Evolutionary conservation across 2,329 filamentous ascomycete species (phyloP), one percentile per base, ranked within the genome.

Genomic region (Neonectria sp.): DNA sequence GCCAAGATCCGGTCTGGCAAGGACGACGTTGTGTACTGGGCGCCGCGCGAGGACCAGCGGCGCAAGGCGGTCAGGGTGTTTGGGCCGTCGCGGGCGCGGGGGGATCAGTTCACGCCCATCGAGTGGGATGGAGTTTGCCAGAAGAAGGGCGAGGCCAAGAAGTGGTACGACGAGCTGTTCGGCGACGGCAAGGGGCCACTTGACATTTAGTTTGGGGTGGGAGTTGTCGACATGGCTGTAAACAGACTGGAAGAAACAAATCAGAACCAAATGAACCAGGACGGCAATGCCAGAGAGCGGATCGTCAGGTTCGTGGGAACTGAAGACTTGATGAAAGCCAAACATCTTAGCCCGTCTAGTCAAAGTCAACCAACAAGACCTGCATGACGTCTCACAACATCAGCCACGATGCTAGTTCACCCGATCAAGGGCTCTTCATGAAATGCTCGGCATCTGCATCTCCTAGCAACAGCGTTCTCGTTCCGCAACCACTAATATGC

Each of bases 121-220:
- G 60, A 55, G 1, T 82, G 79, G 79, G 76, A 81, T 29, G 78
- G 68, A 5, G 71, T 82, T 3, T 82, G 80, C 59, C 79, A 81
- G 58, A 77, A 74, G 55, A 73, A 73, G 5, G 63, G 65, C 25
- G 71, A 60, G 55, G 63, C 70, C 4, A 55, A 55, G 9, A 68
- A 59, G 25, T 82, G 80, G 80, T 70, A 80, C 33, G 75, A 80
- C 12, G 75, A 77, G 60, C 55, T 82, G 0, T 81, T 82, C 67
- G 76, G 73, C 3, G 80, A 82, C 37, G 68, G 63, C 3, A 73
- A 79, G 46, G 80, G 80, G 0, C 75, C 77, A 4, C 53, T 81
- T 51, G 60, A 70, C 9, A 31, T 71, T 24, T 65, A 53, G 25
- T 25, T 25, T 3, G 4, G 48, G 9, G 15, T 7, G 29, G n/a